Evolutionary conservation across 495 filamentous ascomycete genomes (phyloP), one percentile per base, ranked within the genome.

Genomic region (Penicillium crystallinum): DNA sequence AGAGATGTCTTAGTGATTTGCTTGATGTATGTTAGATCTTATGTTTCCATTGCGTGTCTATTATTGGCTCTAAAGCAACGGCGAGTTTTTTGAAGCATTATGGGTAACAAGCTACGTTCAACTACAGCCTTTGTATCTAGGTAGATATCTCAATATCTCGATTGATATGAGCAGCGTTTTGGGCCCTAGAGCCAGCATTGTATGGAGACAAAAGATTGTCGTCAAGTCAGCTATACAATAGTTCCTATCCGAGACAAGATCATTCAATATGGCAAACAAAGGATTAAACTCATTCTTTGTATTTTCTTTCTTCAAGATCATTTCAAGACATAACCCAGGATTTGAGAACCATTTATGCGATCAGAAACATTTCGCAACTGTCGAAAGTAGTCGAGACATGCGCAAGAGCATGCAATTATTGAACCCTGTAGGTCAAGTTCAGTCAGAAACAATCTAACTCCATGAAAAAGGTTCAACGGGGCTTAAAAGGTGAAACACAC

Each of bases 401-500:
- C 22, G 53, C 42, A 31, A 41, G 29, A 43, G 17, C 8, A 34
- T 27, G 34, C 36, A 21, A 15, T 63, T 61, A 71, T 56, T 72
- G 63, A n/a, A 74, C 54, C 19, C 71, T 74, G 45, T 60, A 51
- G 9, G 8, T 8, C 6, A n/a, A 17, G 4, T 14, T 50, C 31
- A 23, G 48, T 34, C 39, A 46, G 30, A 1, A 7, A 9, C 7
- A 2, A 8, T 18, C 8, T 38, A 6, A 37, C 25, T 25, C n/a
- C 34, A 33, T 2, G 8, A 11, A 11, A 2, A 38, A 11, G n/a
- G n/a, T n/a, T n/a, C n/a, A n/a, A n/a, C n/a, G n/a, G n/a, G n/a
- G n/a, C n/a, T n/a, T n/a, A n/a, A n/a, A n/a, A n/a, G 33, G 31
- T 22, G 5, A 6, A 53, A 69, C 80, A 45, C 77, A 95, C 91